Evolutionary conservation across 83 land plant species (phyloP).

Genomic region (Picea abies): DNA sequence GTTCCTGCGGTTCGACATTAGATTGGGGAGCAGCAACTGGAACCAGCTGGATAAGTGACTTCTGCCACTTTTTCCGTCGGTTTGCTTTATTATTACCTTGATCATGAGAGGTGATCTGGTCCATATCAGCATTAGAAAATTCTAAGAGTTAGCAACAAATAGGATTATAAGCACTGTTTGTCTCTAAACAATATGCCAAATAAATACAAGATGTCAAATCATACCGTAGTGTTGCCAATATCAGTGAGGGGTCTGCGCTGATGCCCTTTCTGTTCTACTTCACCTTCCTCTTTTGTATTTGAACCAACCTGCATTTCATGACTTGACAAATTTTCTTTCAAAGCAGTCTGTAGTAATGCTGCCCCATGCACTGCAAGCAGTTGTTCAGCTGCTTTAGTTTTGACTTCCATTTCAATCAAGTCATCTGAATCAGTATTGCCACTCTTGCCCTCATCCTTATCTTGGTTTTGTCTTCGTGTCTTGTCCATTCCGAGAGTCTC

Average conservation of each 20-base stretch:
- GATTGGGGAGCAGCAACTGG: neutral
- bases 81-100: conserved; percentile 4
- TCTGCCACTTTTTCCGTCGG: conserved; percentile 7
- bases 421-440: neutral
- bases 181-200: neutral
- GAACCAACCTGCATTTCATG: neutral
- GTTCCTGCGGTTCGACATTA: neutral
- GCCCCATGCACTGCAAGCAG: conserved; percentile 65
- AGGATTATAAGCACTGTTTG: too few relatives aligned
- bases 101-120: neutral
- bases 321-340: conserved; percentile 25
- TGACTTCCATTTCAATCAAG: neutral
- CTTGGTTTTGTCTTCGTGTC: conserved; percentile 14
- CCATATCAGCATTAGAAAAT: neutral
- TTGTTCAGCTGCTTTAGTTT: conserved; percentile 7
- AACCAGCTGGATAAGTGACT: conserved; percentile 6
- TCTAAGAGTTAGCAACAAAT: neutral
- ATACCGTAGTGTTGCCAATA: conserved; percentile 85
- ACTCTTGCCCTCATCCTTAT: neutral
- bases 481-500: conserved; percentile 30
- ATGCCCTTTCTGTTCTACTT: conserved; percentile 20
- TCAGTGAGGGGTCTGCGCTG: conserved; percentile 77
- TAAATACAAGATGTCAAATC: conserved; percentile 7
- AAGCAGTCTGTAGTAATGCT: conserved; percentile 55
- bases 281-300: conserved; percentile 18